Evolutionary conservation across 2,329 filamentous ascomycete genomes (phyloP), one percentile per base, ranked within the genome.

Genomic region (Aspergillus sp.): DNA sequence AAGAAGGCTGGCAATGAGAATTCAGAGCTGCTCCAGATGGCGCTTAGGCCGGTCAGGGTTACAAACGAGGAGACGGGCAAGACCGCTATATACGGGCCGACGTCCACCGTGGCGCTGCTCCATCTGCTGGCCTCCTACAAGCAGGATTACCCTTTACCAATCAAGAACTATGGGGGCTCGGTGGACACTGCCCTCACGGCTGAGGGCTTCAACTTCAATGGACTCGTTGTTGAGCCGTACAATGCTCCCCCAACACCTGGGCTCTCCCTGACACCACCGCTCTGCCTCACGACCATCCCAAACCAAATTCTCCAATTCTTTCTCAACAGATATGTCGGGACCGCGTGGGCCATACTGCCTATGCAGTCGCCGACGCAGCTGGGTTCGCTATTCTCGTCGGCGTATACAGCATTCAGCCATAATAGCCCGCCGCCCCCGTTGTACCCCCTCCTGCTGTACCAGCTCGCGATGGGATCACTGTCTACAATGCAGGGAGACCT

Each of bases 321-420:
- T 9, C 42, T 53, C 18, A n/a, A 30, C 8, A 32, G 41, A 15
- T 53, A 53, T 18, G 30, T 53, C 20, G 42, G 20, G 2, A 53
- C 51, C 11, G 51, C 51, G 9, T 53, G 51, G 51, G 13, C 18
- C 18, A 17, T 53, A 2, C 13, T 53, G 6, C 51, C 51, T 3
- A 18, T 53, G 41, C 51, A 53, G 15, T 45, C 51, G 2, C 51
- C 51, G 3, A n/a, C 41, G 1, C 51, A 53, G 51, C 18, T 53
- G 2, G 32, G 32, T 5, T 42, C 42, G 8, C 32, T 53, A 4
- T 53, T 45, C 11, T 6, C 13, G 0, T 47, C 42, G 6, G 34
- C 51, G 4, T 53, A 30, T 13, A 26, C 22, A 13, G 51, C 51
- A 13, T 32, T 53, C 15, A 47, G 51, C 13, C 32, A 45, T 3